These are phyloP conservation scores for Physcia stellaris DNA, from an alignment of 495 filamentous ascomycete genomes.

Conservation along the genomic window DNA sequence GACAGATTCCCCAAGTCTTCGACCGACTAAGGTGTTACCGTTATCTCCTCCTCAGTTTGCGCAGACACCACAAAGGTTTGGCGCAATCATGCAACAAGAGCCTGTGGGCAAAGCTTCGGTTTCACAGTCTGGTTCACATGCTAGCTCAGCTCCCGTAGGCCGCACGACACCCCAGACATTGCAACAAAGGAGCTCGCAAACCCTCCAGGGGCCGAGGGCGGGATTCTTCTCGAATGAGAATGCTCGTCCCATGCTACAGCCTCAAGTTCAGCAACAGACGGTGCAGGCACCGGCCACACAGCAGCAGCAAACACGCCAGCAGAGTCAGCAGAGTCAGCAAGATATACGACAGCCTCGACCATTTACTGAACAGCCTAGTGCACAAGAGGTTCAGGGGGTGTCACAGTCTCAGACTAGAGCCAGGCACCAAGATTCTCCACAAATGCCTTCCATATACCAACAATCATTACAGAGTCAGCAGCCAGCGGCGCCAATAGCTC, in stretches of 20 bases:
- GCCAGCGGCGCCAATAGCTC: neutral
- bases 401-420: neutral
- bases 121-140: neutral
- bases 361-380: neutral
- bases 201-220: conserved; percentile 10
- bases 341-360: neutral
- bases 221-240: conserved; percentile 5
- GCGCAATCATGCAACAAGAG: conserved; percentile 31
- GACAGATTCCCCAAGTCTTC: conserved; percentile 28
- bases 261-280: conserved; percentile 7
- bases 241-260: conserved; percentile 8
- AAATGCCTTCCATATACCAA: neutral
- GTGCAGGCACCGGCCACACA: neutral
- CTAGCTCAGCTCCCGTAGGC: neutral
- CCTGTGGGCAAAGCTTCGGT: conserved; percentile 4
- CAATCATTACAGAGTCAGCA: neutral
- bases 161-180: conserved; percentile 18
- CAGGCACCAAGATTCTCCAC: neutral
- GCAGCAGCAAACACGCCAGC: conserved; percentile 10
- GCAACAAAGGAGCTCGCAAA: conserved; percentile 16
- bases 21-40: conserved; percentile 27
- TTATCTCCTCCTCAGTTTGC: conserved; percentile 21
- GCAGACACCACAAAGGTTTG: conserved; percentile 22
- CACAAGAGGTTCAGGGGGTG: neutral
- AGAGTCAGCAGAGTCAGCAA: conserved; percentile 1